Conservation (phyloP, 129 eudicot genomes). For the Pittosporum tobira region DNA sequence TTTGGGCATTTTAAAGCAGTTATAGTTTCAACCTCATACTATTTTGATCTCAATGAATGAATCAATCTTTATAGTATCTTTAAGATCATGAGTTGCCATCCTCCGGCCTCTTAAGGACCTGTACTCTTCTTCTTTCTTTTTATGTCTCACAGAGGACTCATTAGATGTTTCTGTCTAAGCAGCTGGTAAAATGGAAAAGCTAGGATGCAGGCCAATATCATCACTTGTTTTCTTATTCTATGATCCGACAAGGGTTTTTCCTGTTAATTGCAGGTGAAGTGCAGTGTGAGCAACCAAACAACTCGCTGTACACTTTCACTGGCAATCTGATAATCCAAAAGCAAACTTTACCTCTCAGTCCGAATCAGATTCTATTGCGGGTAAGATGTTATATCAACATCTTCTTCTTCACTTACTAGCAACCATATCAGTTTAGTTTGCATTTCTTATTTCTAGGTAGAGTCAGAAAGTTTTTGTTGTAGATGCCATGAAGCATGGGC, state of each 20-base stretch:
- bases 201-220: background rate
- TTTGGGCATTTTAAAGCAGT: background rate
- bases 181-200: background rate
- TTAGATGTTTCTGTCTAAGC: too few relatives aligned
- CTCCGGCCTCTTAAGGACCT: background rate
- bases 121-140: background rate
- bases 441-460: background rate
- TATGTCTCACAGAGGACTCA: background rate
- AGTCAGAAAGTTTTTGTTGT: background rate
- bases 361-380: constrained; percentile 86
- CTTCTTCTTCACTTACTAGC: background rate
- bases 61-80: background rate
- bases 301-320: constrained; percentile 90
- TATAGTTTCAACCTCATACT: too few relatives aligned
- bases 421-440: background rate
- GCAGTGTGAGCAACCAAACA: constrained; percentile 98
- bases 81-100: background rate
- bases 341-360: constrained; percentile 89
- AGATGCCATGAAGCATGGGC: background rate
- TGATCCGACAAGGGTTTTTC: constrained; percentile 13
- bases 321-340: constrained; percentile 87
- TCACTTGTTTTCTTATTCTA: constrained; percentile 2
- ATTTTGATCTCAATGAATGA: too few relatives aligned
- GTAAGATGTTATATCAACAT: constrained; percentile 32
- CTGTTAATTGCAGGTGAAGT: constrained; percentile 70